A percentile compares a stretch with the other conserved stretches of the same genome.
Conservation (phyloP, 192 early-diverging fungal species). For the Backusella australiensis region DNA sequence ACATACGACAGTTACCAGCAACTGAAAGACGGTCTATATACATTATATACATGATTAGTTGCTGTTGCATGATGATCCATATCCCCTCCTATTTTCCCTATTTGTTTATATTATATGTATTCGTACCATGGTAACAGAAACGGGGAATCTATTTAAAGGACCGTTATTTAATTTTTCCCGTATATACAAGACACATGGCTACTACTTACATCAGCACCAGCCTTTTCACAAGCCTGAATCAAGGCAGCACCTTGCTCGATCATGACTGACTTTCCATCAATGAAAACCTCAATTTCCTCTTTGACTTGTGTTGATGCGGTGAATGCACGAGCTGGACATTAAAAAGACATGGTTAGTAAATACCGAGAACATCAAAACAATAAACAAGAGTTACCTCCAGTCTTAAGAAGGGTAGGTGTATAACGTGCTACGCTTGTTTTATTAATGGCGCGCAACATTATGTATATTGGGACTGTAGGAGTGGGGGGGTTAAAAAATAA, state of each 20-base stretch:
- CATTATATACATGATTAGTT: neutral
- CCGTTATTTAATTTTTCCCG: neutral
- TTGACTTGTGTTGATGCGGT: conserved; percentile 42
- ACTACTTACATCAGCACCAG: conserved; percentile 69
- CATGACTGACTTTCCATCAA: conserved; percentile 88
- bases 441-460: conserved; percentile 34
- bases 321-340: conserved; percentile 34
- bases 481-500: conserved; percentile 17
- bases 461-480: neutral
- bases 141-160: conserved; percentile 59
- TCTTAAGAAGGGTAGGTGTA: conserved; percentile 21
- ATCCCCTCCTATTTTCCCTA: neutral
- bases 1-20: conserved; percentile 99
- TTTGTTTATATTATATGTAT: neutral
- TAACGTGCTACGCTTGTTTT: conserved; percentile 26
- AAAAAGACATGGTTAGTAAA: neutral
- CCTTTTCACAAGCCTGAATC: conserved; percentile 98
- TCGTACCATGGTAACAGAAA: conserved; percentile 59
- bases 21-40: conserved; percentile 88
- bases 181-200: neutral
- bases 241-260: conserved; percentile 91
- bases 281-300: conserved; percentile 83
- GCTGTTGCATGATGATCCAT: neutral
- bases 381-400: conserved; percentile 22
- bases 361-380: neutral